Evolutionary conservation across 2,329 filamentous ascomycete genomes (phyloP), one percentile per base, ranked within the genome.

Genomic region (Phyllosticta capitalensis): DNA sequence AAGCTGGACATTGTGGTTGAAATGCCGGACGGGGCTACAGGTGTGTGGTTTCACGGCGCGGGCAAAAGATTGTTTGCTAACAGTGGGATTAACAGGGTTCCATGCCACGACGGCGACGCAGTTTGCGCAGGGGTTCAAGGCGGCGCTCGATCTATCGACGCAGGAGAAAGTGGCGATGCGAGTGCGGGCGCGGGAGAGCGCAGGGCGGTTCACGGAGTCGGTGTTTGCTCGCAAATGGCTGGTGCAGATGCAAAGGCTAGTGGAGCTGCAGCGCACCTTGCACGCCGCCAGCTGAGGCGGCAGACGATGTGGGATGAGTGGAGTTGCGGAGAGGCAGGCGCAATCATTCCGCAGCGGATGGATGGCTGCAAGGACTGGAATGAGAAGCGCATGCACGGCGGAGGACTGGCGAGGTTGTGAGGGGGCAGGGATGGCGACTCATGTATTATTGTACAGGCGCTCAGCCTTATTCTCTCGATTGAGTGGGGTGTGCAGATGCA

Each of bases 1-100:
- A 96, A 94, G 74, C 75, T 90, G 63, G 94, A 99, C 70, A 99
- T 99, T 65, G 92, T 97, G 17, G 83, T 90, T 9, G 81, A 88
- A 10, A 77, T 94, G 38, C 86, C 94, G 64, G 90, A 89, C 3
- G 76, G 87, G 64, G 84, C 87, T 10, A 96, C 89, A 30, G 88
- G 88, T 90, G 73, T 69, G 78, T 70, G 30, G n/a, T 24, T 48
- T 45, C 30, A 45, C 26, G 33, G 26, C 30, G 7, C 24, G 21
- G 30, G 14, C 10, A 26, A 30, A 48, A 45, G 9, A 26, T 50
- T 55, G 58, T 55, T 59, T 54, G 56, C 54, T 54, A 30, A 58
- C n/a, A 5, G 28, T 7, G 24, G 3, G 24, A 3, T 24, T 33
- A 26, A 17, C 69, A 83, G 92, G 94, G 5, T 97, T 92, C 76